Evolutionary conservation across 345 rosid species (phyloP).

Genomic region (Brassica carinata): DNA sequence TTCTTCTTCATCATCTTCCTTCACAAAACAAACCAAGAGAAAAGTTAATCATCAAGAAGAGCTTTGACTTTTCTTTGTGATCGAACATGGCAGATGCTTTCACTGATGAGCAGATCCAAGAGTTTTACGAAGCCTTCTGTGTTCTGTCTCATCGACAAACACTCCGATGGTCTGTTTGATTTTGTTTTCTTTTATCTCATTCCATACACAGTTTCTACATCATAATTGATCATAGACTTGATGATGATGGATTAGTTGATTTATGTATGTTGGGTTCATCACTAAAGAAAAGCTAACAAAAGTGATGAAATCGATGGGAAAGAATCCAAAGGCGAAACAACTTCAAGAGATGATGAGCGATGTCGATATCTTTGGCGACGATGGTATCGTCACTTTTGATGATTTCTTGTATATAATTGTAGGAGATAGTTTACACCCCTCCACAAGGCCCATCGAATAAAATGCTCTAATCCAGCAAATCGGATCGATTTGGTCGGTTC

Average conservation of each 20-base stretch:
- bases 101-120: constrained; percentile 41
- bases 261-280: constrained; percentile 12
- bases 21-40: constrained; percentile 10
- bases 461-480: too few relatives aligned
- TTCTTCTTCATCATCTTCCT: constrained; percentile 1
- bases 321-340: constrained; percentile 36
- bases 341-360: constrained; percentile 40
- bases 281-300: constrained; percentile 36
- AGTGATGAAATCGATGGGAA: constrained; percentile 44
- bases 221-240: not conserved
- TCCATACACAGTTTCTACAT: not conserved
- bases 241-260: constrained; percentile 13
- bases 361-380: constrained; percentile 37
- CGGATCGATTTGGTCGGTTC: too few relatives aligned
- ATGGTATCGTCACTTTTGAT: constrained; percentile 40
- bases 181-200: not conserved
- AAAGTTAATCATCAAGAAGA: constrained; percentile 5
- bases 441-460: too few relatives aligned
- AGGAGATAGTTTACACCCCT: not conserved
- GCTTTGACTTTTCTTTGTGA: constrained; percentile 27
- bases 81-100: constrained; percentile 38
- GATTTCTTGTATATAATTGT: constrained; percentile 42
- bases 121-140: constrained; percentile 43
- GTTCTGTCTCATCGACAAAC: constrained; percentile 43
- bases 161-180: constrained; percentile 33